Evolutionary conservation across 2,329 filamentous ascomycete species (phyloP).

Genomic region (Rhexocercosporidium sp.): DNA sequence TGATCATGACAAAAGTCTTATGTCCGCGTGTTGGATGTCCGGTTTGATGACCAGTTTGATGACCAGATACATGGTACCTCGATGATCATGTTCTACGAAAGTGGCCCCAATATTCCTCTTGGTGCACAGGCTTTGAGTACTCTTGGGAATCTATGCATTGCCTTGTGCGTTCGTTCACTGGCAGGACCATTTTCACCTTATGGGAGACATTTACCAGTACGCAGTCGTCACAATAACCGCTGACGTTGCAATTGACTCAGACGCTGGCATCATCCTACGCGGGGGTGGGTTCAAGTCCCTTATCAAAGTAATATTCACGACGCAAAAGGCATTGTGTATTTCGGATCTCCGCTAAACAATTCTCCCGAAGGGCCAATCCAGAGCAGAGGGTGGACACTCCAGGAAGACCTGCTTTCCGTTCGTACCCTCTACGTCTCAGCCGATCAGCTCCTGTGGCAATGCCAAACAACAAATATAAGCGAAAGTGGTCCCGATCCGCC

Average conservation of each 20-base stretch:
- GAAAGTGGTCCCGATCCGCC: neutral
- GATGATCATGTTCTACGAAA: neutral
- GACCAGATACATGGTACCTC: neutral
- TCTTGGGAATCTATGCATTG: neutral
- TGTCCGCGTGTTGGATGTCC: neutral
- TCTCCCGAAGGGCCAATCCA: neutral
- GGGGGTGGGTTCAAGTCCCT: neutral
- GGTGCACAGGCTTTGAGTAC: neutral
- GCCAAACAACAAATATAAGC: neutral
- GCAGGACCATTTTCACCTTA: conserved; percentile 10
- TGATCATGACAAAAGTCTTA: neutral
- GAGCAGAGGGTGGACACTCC: conserved; percentile 13
- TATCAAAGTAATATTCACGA: neutral
- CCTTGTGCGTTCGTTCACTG: conserved; percentile 11
- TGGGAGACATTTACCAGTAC: conserved; percentile 13
- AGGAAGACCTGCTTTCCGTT: conserved; percentile 14
- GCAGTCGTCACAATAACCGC: neutral
- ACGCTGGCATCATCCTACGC: neutral
- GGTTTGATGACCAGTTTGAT: neutral
- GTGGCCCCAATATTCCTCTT: neutral
- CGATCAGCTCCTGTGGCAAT: conserved; percentile 11
- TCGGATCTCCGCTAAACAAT: neutral
- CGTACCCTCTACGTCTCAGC: neutral
- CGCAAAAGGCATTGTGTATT: neutral
- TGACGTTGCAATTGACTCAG: neutral